phyloP scores from a whole-genome alignment of 2,329 filamentous ascomycete species.

The Sarocladium strictum region DNA sequence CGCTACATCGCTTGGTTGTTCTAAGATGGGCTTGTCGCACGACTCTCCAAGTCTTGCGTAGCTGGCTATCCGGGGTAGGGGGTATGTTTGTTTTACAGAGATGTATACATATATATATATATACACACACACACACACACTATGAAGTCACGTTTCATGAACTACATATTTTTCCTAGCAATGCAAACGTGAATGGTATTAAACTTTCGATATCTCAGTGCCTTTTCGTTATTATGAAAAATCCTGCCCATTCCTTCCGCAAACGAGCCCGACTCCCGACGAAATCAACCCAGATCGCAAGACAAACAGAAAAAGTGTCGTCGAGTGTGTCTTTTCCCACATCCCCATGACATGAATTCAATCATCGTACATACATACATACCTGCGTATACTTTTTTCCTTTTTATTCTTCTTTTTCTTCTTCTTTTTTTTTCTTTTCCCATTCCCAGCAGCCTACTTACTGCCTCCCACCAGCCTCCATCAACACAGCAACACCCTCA shows the following conservation, averaged over 20 bases:
- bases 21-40: constrained; percentile 15
- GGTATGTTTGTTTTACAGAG: too few relatives aligned
- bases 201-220: background rate
- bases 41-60: background rate
- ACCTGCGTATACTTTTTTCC: background rate
- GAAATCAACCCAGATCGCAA: too few relatives aligned
- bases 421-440: too few relatives aligned
- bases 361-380: background rate
- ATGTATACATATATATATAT: too few relatives aligned
- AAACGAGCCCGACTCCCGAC: background rate
- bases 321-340: too few relatives aligned
- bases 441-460: too few relatives aligned
- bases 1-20: constrained; percentile 32
- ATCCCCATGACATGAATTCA: too few relatives aligned
- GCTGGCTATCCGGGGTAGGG: too few relatives aligned
- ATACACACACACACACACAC: background rate
- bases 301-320: background rate
- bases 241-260: background rate
- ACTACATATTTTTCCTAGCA: background rate
- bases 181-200: background rate
- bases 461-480: constrained; percentile 7
- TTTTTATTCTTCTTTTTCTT: background rate
- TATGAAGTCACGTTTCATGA: background rate
- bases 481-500: constrained; percentile 45
- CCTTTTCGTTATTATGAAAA: too few relatives aligned